Evolutionary conservation across 805 yeast species (phyloP).

Genomic region (Suhomyces faveliae): DNA sequence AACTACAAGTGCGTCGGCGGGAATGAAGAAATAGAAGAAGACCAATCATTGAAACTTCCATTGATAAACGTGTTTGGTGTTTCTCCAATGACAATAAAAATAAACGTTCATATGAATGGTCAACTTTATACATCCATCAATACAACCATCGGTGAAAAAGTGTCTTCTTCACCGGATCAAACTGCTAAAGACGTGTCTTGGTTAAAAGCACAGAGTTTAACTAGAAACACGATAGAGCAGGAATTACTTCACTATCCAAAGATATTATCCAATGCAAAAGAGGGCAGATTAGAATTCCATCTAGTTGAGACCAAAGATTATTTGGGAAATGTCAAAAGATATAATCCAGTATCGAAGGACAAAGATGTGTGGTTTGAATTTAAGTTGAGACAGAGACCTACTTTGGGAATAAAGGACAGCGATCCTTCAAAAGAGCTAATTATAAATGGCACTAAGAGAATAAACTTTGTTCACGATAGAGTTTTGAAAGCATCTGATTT

Average conservation of each 20-base stretch:
- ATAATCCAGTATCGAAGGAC: conserved; percentile 38
- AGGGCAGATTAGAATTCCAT: conserved; percentile 34
- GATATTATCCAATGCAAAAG: conserved; percentile 16
- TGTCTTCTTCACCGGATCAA: neutral
- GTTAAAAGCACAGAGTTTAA: conserved; percentile 20
- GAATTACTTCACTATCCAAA: conserved; percentile 30
- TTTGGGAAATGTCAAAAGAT: conserved; percentile 30
- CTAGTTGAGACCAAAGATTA: conserved; percentile 32
- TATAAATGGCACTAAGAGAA: conserved; percentile 27
- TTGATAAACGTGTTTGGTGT: conserved; percentile 66
- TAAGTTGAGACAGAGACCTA: conserved; percentile 26
- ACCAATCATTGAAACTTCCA: conserved; percentile 33
- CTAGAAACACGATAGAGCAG: conserved; percentile 36
- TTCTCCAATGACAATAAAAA: conserved; percentile 52
- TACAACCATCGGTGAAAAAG: conserved; percentile 18
- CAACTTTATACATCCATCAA: conserved; percentile 21
- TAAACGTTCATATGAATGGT: conserved; percentile 29
- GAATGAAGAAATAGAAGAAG: conserved; percentile 39
- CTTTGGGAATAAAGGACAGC: conserved; percentile 20
- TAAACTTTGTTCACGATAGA: conserved; percentile 11
- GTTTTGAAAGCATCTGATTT: conserved; percentile 36
- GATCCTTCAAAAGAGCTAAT: conserved; percentile 22
- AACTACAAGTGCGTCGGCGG: conserved; percentile 55
- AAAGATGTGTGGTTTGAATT: conserved; percentile 32
- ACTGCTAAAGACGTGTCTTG: conserved; percentile 37